Evolutionary conservation across 2,329 filamentous ascomycete species (phyloP).

Genomic region (Neofusicoccum umdonicola): DNA sequence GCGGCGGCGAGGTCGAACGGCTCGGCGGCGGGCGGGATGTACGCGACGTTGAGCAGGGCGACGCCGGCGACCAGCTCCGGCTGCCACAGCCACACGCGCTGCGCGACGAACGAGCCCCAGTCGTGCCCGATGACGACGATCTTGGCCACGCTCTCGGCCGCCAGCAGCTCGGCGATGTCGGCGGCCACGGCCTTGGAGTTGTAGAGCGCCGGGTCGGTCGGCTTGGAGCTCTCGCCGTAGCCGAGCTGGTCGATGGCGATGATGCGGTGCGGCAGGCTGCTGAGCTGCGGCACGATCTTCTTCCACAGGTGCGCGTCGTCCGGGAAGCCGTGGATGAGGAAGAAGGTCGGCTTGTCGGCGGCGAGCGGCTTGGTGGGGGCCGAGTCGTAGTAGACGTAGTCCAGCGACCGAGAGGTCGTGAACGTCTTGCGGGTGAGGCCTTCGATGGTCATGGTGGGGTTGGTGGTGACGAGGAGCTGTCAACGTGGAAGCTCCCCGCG

Average conservation of each 20-base stretch:
- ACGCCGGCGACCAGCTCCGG: slow-evolving; percentile 43
- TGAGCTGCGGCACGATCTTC: slow-evolving; percentile 40
- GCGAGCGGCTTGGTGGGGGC: slow-evolving; percentile 15
- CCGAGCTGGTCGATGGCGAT: slow-evolving; percentile 40
- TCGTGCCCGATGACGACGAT: slow-evolving; percentile 45
- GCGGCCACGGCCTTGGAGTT: slow-evolving; percentile 25
- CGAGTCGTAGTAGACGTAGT: slow-evolving; percentile 19
- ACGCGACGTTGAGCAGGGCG: slow-evolving; percentile 44
- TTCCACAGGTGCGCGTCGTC: slow-evolving; percentile 48
- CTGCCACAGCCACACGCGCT: slow-evolving; percentile 44
- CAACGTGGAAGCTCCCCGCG: too few species aligned
- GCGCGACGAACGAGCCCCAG: slow-evolving; percentile 45
- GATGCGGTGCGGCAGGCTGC: slow-evolving; percentile 40
- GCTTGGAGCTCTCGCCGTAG: slow-evolving; percentile 37
- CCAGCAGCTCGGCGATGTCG: slow-evolving; percentile 29
- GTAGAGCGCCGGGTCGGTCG: slow-evolving; percentile 26
- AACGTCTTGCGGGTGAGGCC: slow-evolving; percentile 12
- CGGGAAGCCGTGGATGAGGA: slow-evolving; percentile 52
- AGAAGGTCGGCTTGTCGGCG: slow-evolving; percentile 19
- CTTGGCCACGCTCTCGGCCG: slow-evolving; percentile 23
- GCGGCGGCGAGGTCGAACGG: slow-evolving; percentile 38
- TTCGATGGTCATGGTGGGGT: slow-evolving; percentile 6
- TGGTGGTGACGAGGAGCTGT: too few species aligned
- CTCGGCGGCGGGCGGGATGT: slow-evolving; percentile 34
- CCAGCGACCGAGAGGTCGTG: slow-evolving; percentile 14